Evolutionary conservation across 805 yeast species (phyloP), one percentile per base, ranked within the genome.

Genomic region (Kodamaea restingae): DNA sequence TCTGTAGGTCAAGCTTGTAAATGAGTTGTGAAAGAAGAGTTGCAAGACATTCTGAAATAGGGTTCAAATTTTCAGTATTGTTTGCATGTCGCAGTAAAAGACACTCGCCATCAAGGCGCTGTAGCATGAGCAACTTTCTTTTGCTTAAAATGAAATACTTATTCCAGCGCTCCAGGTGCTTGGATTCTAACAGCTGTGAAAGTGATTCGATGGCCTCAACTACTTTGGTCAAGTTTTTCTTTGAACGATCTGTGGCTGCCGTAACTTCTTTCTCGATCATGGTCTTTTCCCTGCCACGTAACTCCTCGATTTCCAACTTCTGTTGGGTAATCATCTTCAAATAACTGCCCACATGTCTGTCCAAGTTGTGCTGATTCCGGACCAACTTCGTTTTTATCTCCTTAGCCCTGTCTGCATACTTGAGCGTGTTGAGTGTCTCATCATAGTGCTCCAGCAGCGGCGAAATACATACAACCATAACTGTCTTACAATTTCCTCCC

Each of bases 401-500:
- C 55, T 88, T 88, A 11, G 96, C 97, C 30, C 96, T 67, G 55
- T 88, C 80, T 0, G 97, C 97, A 59, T 90, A 91, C 56, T 87
- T 86, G 44, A 91, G 71, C 0, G 97, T 87, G 57, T 91, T 91
- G 38, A 86, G 67, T 1, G 98, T 90, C 55, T 91, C 98, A 54
- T 91, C 98, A 58, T 88, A 88, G 59, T 91, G 97, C 32, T 70
- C 72, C 21, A 85, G 76, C 43, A 88, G 84, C 0, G 97, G 97
- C 3, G 95, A 82, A 3, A 91, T 76, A 61, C 98, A 91, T 2
- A 88, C 97, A 48, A 91, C 86, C 98, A 91, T 91, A 4, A 88
- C 90, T 0, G 98, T 91, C 56, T 85, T 84, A 61, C 98, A 91
- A 55, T 88, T 87, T 0, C 97, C 97, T 3, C 96, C 96, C 10